A percentile compares a stretch with the other conserved stretches of the same genome.
Conservation (phyloP, 2,329 filamentous ascomycete genomes). For the Tolypocladium nubicola region DNA sequence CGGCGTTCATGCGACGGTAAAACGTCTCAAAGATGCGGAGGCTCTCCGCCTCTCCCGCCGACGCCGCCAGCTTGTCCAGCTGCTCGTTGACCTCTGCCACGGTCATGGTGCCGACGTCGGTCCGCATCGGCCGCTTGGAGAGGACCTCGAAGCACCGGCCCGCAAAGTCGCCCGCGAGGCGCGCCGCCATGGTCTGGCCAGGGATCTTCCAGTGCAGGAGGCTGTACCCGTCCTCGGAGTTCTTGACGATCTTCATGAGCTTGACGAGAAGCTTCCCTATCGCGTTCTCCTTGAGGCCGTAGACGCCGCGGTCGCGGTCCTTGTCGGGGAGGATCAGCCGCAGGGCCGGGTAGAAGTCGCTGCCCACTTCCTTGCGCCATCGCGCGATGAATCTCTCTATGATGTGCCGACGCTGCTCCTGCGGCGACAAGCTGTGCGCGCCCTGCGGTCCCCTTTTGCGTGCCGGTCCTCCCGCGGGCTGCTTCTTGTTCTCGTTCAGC, state of each 20-base stretch:
- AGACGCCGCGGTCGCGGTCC: conserved; percentile 84
- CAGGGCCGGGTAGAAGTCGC: conserved; percentile 89
- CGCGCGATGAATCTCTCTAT: conserved; percentile 76
- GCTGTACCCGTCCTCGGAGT: conserved; percentile 78
- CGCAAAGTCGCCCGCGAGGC: conserved; percentile 82
- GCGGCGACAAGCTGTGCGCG: conserved; percentile 49
- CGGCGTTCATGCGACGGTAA: conserved; percentile 83
- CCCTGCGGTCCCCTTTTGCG: conserved; percentile 51
- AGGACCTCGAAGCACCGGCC: conserved; percentile 81
- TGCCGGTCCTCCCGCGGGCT: conserved; percentile 47
- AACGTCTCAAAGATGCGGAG: conserved; percentile 71
- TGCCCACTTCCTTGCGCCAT: conserved; percentile 81
- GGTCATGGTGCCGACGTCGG: conserved; percentile 64
- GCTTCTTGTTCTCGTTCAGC: conserved; percentile 65
- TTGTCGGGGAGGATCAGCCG: conserved; percentile 87
- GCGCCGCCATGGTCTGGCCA: conserved; percentile 49
- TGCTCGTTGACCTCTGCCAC: conserved; percentile 84
- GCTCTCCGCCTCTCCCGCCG: conserved; percentile 75
- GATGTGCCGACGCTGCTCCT: conserved; percentile 70
- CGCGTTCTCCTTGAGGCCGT: conserved; percentile 84
- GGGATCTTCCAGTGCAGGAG: conserved; percentile 90
- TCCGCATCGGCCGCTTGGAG: conserved; percentile 70
- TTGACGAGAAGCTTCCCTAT: conserved; percentile 88
- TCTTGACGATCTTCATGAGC: conserved; percentile 81
- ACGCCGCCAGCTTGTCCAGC: conserved; percentile 66